Percentiles rank a stretch among this genome's conserved stretches.
Evolutionary conservation across 1,284 basidiomycete species (phyloP).

Genomic region (Xerocomus amazonicus): DNA sequence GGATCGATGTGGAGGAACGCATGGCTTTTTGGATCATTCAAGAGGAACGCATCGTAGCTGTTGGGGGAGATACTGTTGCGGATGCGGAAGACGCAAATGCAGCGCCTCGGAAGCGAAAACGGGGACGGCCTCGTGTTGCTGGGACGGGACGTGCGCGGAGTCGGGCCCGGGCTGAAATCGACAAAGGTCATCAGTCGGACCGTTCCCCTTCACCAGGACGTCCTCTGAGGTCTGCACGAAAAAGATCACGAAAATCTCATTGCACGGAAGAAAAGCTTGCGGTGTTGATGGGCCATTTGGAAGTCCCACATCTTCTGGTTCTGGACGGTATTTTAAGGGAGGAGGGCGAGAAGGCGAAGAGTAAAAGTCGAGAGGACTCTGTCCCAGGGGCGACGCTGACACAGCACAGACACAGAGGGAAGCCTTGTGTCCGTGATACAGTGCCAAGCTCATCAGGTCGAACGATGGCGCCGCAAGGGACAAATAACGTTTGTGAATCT

Average conservation of each 20-base stretch:
- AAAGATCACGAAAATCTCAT: background rate
- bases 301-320: slow-evolving; percentile 37
- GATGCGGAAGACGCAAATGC: slow-evolving; percentile 2
- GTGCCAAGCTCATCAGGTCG: slow-evolving; percentile 1
- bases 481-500: background rate
- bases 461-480: background rate
- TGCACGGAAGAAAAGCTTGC: slow-evolving; percentile 18
- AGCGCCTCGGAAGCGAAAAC: slow-evolving; percentile 12
- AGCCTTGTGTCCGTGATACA: background rate
- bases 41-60: slow-evolving; percentile 34
- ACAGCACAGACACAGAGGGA: slow-evolving; percentile 5
- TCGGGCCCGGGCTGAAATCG: background rate
- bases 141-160: slow-evolving; percentile 9
- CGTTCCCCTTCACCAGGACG: background rate
- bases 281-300: slow-evolving; percentile 37
- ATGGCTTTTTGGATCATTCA: slow-evolving; percentile 41
- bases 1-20: slow-evolving; percentile 59
- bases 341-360: slow-evolving; percentile 9
- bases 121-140: slow-evolving; percentile 10
- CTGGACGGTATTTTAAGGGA: slow-evolving; percentile 47
- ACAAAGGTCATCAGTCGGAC: background rate
- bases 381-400: background rate
- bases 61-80: background rate
- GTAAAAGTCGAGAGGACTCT: slow-evolving; percentile 11
- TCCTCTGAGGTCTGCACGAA: background rate